Evolutionary conservation across 345 rosid genomes (phyloP).

Genomic region (Pistacia vera): DNA sequence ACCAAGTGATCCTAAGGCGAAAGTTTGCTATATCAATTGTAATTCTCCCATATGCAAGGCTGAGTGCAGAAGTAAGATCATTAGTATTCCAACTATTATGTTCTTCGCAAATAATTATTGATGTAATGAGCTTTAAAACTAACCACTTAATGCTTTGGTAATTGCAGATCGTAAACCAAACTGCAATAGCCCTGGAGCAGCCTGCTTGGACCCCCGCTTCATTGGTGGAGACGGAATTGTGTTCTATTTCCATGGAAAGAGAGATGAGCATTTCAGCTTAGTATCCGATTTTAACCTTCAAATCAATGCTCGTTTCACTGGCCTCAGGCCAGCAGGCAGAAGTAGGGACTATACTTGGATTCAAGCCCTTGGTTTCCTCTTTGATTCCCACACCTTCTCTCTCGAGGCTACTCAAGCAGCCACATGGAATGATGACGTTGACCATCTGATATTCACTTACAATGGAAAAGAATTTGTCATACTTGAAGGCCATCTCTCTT

Average conservation of each 20-base stretch:
- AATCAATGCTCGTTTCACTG: constrained; percentile 65
- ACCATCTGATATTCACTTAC: constrained; percentile 58
- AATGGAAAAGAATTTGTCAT: constrained; percentile 48
- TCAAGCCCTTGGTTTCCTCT: constrained; percentile 58
- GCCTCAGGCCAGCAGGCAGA: constrained; percentile 52
- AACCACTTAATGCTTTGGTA: neutral
- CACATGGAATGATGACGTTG: constrained; percentile 51
- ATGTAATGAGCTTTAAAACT: neutral
- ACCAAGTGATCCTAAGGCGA: constrained; percentile 15
- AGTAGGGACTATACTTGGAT: constrained; percentile 72
- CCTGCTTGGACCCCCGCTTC: constrained; percentile 68
- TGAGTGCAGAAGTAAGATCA: constrained; percentile 32
- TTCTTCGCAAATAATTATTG: neutral
- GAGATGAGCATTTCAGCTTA: constrained; percentile 52
- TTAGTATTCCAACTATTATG: neutral
- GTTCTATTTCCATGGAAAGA: constrained; percentile 70
- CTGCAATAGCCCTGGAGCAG: constrained; percentile 53
- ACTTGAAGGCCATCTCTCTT: constrained; percentile 51
- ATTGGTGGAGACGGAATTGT: constrained; percentile 64
- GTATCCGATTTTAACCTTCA: constrained; percentile 58
- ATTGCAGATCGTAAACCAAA: constrained; percentile 30
- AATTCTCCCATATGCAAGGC: constrained; percentile 33
- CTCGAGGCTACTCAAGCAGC: constrained; percentile 57
- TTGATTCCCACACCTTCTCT: constrained; percentile 52
- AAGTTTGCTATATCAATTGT: constrained; percentile 41